These are phyloP conservation scores for Teunomyces tritomae DNA, from an alignment of 805 yeast species.

Conservation along the genomic window DNA sequence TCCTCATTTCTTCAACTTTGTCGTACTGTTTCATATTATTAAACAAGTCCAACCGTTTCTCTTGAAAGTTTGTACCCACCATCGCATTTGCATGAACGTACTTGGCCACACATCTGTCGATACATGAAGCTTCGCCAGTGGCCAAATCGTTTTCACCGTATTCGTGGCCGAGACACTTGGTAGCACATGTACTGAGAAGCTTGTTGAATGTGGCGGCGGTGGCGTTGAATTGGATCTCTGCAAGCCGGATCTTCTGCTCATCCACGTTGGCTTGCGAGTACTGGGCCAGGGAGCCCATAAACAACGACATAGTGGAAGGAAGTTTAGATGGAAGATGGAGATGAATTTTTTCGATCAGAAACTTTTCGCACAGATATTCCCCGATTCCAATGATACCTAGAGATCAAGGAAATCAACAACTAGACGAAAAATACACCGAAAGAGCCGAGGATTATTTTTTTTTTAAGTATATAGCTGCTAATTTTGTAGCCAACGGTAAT, in stretches of 20 bases:
- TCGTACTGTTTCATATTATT: conserved; percentile 40
- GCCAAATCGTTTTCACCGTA: conserved; percentile 82
- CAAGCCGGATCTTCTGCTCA: conserved; percentile 58
- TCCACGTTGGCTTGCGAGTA: conserved; percentile 49
- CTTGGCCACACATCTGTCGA: conserved; percentile 84
- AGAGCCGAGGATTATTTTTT: not conserved
- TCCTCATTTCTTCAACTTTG: conserved; percentile 6
- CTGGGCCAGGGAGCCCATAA: conserved; percentile 48
- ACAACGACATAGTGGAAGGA: conserved; percentile 53
- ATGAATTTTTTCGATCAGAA: not conserved
- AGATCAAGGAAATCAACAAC: not conserved
- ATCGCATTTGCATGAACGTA: conserved; percentile 69
- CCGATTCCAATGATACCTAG: not conserved
- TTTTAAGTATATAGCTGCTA: no score
- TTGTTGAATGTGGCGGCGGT: conserved; percentile 41
- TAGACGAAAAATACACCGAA: not conserved
- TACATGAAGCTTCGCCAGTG: conserved; percentile 80
- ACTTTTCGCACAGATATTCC: not conserved
- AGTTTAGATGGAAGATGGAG: not conserved
- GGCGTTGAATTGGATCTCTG: conserved; percentile 67
- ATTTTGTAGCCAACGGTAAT: no score
- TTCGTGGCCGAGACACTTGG: conserved; percentile 81
- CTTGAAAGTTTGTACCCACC: conserved; percentile 54
- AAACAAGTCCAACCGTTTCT: conserved; percentile 42
- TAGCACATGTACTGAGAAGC: conserved; percentile 59